A percentile compares a stretch with the other conserved stretches of the same genome.
Conservation (phyloP, 2,329 filamentous ascomycete species). For the Ceratocystis diversiconidia region DNA sequence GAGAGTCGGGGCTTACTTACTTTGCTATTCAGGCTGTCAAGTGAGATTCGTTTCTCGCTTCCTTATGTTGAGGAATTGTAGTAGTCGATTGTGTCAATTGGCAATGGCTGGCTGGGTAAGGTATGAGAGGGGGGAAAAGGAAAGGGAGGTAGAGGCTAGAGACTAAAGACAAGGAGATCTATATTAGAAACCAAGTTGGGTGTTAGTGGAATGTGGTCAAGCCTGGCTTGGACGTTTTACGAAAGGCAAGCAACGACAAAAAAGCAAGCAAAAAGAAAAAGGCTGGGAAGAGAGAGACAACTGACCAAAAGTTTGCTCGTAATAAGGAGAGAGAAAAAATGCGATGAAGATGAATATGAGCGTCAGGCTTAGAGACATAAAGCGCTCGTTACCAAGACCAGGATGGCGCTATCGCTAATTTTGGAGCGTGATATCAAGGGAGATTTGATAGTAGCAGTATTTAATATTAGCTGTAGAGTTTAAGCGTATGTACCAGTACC, state of each 20-base stretch:
- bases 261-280: not conserved
- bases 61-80: constrained; percentile 1
- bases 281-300: not conserved
- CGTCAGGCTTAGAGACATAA: not conserved
- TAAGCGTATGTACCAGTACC: not conserved
- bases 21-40: not conserved
- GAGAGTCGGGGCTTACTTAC: not conserved
- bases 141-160: not conserved
- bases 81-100: not conserved
- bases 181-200: not conserved
- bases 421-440: not conserved
- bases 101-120: not conserved
- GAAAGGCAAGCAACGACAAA: not conserved
- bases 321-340: not conserved
- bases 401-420: not conserved
- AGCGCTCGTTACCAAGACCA: not conserved
- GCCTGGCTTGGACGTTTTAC: not conserved
- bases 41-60: constrained; percentile 1
- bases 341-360: not conserved
- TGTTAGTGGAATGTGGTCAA: not conserved
- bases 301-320: not conserved
- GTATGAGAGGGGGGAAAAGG: not conserved
- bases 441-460: not conserved
- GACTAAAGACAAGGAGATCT: not conserved
- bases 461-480: not conserved